Percentiles rank a stretch among this genome's conserved stretches.
Evolutionary conservation across 2,329 filamentous ascomycete genomes (phyloP).

Genomic region (Parastagonospora nodorum): DNA sequence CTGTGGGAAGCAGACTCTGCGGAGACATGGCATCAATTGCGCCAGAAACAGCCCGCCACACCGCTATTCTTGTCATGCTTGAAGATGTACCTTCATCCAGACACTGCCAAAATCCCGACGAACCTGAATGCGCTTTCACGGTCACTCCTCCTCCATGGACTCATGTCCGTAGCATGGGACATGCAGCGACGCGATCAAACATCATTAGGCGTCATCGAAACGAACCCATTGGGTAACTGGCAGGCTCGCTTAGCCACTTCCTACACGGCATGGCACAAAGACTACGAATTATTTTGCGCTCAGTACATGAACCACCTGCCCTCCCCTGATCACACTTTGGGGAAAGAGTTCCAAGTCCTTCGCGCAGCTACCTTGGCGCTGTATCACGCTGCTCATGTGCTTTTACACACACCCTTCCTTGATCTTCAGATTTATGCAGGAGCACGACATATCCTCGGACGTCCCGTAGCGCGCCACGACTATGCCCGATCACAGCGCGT

Average conservation of each 20-base stretch:
- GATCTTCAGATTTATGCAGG: constrained; percentile 68
- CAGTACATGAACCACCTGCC: constrained; percentile 31
- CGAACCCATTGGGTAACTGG: constrained; percentile 54
- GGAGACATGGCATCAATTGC: constrained; percentile 55
- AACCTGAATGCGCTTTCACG: constrained; percentile 60
- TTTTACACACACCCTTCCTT: constrained; percentile 63
- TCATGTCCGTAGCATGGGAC: constrained; percentile 68
- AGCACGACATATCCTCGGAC: constrained; percentile 62
- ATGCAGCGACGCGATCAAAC: constrained; percentile 67
- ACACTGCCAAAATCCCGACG: constrained; percentile 31
- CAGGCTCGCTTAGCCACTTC: constrained; percentile 57
- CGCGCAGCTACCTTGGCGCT: constrained; percentile 59
- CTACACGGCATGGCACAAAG: constrained; percentile 63
- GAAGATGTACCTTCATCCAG: constrained; percentile 61
- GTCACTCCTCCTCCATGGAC: constrained; percentile 62
- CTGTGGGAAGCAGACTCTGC: constrained; percentile 64
- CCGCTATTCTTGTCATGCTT: constrained; percentile 58
- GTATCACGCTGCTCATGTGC: constrained; percentile 63
- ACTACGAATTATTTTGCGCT: constrained; percentile 60
- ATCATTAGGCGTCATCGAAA: constrained; percentile 51
- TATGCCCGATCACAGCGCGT: constrained; percentile 56
- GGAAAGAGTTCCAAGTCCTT: constrained; percentile 54
- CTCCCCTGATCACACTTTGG: constrained; percentile 38
- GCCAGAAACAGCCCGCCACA: constrained; percentile 43
- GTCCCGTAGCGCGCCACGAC: constrained; percentile 57